These are phyloP conservation scores for Geranium brycei DNA, from an alignment of 345 rosid genomes.

Conservation along the genomic window DNA sequence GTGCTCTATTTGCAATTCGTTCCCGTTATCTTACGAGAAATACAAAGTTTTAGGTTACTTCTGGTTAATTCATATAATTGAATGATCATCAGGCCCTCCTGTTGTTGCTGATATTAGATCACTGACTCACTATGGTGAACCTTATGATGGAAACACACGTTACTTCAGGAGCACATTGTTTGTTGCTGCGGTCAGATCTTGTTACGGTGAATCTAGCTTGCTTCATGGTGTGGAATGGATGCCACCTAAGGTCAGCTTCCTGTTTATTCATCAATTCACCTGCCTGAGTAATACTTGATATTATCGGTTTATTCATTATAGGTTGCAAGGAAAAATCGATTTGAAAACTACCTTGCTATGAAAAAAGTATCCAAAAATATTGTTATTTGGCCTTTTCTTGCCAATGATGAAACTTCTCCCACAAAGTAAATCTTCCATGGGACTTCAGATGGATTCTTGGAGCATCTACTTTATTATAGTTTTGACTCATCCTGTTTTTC, in stretches of 20 bases:
- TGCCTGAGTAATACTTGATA: not conserved
- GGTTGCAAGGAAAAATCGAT: slow-evolving; percentile 1
- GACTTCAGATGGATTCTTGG: slow-evolving; percentile 7
- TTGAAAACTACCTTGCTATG: not conserved
- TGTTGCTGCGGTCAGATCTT: slow-evolving; percentile 91
- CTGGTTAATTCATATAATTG: slow-evolving; percentile 10
- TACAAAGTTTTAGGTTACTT: slow-evolving; percentile 1
- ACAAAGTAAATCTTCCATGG: slow-evolving; percentile 4
- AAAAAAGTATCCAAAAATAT: slow-evolving; percentile 1
- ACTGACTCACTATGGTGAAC: slow-evolving; percentile 96
- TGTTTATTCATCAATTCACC: not conserved
- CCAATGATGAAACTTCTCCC: slow-evolving; percentile 2
- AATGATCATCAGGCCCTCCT: slow-evolving; percentile 43
- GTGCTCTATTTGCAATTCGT: not conserved
- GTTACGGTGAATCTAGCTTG: slow-evolving; percentile 82
- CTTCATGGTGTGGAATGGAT: slow-evolving; percentile 99
- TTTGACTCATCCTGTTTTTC: slow-evolving; percentile 8
- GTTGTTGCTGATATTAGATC: slow-evolving; percentile 88
- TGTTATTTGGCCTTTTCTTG: slow-evolving; percentile 5
- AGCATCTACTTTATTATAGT: not conserved
- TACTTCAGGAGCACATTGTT: slow-evolving; percentile 74
- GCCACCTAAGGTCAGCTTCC: slow-evolving; percentile 70
- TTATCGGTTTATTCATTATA: not conserved
- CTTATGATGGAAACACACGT: slow-evolving; percentile 96
- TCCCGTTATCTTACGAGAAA: not conserved